Conservation (phyloP, 2,329 filamentous ascomycete species). For the Verticillium zaregamsianum region DNA sequence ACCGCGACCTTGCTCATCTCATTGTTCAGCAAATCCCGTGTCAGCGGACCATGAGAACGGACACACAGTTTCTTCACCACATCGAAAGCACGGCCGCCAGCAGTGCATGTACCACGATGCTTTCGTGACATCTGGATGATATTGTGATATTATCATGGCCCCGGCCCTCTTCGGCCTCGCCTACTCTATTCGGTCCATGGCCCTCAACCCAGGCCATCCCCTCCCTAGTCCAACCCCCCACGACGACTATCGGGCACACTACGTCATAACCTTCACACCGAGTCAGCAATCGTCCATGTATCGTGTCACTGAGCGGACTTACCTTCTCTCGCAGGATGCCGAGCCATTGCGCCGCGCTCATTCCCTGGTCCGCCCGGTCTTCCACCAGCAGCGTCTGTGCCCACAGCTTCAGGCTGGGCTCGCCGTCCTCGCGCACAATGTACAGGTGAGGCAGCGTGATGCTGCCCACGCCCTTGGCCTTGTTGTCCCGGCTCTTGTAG, state of each 20-base stretch:
- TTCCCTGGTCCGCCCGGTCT: slow-evolving; percentile 88
- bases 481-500: slow-evolving; percentile 87
- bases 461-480: slow-evolving; percentile 82
- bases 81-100: no score
- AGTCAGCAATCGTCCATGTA: neutral
- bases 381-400: slow-evolving; percentile 94
- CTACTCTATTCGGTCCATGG: neutral
- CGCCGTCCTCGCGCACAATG: slow-evolving; percentile 89
- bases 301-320: slow-evolving; percentile 12
- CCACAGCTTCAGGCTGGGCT: slow-evolving; percentile 93
- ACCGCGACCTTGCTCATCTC: no score
- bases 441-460: slow-evolving; percentile 92
- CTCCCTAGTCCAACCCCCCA: neutral
- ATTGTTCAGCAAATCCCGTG: no score
- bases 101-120: neutral
- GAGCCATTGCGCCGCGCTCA: slow-evolving; percentile 92
- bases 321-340: slow-evolving; percentile 94
- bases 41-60: neutral
- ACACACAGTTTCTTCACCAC: neutral
- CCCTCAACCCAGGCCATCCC: neutral
- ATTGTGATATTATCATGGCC: neutral
- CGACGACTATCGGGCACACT: neutral
- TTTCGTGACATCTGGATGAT: neutral
- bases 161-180: neutral
- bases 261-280: neutral